These are phyloP conservation scores for Fusarium albidum DNA, from an alignment of 2,329 filamentous ascomycete species.

Conservation along the genomic window DNA sequence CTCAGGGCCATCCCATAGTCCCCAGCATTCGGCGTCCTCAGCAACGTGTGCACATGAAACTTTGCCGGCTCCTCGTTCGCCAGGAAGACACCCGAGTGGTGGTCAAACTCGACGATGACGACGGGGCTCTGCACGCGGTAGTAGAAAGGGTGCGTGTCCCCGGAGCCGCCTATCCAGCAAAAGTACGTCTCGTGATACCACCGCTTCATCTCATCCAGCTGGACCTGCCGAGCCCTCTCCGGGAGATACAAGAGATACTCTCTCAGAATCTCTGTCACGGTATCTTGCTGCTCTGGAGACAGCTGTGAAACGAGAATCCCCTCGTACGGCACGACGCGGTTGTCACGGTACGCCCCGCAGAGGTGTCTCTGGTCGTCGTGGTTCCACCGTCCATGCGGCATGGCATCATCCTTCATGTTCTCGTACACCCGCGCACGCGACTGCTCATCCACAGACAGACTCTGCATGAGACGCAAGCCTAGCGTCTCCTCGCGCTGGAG, in stretches of 20 bases:
- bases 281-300: constrained; percentile 54
- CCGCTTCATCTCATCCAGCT: constrained; percentile 61
- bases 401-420: constrained; percentile 67
- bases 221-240: constrained; percentile 57
- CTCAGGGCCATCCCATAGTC: constrained; percentile 73
- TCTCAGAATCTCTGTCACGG: constrained; percentile 66
- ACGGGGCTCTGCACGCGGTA: constrained; percentile 81
- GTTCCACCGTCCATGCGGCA: constrained; percentile 78
- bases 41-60: constrained; percentile 80
- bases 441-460: constrained; percentile 57
- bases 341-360: constrained; percentile 81
- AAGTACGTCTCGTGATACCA: constrained; percentile 79
- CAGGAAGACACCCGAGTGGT: constrained; percentile 81
- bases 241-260: constrained; percentile 77
- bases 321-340: constrained; percentile 78
- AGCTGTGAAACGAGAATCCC: constrained; percentile 66
- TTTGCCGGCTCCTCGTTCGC: constrained; percentile 76
- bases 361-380: constrained; percentile 81
- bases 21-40: constrained; percentile 76
- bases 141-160: constrained; percentile 76
- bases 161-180: constrained; percentile 78
- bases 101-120: constrained; percentile 78
- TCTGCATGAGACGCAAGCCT: constrained; percentile 76
- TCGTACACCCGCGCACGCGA: constrained; percentile 64
- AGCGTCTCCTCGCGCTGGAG: constrained; percentile 70